Base-by-base conservation (phyloP, 2,329 filamentous ascomycete species). In the Incumbomyces lentus region DNA sequence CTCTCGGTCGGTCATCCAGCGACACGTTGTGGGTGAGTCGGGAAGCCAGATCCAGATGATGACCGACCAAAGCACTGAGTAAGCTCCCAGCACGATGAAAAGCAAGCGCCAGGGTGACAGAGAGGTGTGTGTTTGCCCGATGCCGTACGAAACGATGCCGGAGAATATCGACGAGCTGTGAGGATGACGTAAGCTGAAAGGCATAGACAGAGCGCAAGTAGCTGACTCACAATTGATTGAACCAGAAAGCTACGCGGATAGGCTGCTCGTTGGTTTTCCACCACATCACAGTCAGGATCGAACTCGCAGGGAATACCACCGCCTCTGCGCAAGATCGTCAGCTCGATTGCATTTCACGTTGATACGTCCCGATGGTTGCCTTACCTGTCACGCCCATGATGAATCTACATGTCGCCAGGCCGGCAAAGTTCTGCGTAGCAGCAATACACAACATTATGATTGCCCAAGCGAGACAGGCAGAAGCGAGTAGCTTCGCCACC, bases 391-490 rank as follows among this genome's bases (percentile, higher is more conserved):
- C 68, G n/a, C 74, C 75, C 1, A 77, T 62, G 0, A 78, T 56
- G 12, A 74, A 66, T 6, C 74, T 66, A 1, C 70, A 67, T 8
- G 67, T 63, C 2, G 73, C 66, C 11, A 77, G 61, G 1, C 70
- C 68, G 2, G 64, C 67, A 53, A 72, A 76, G 50, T 68, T 73
- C 51, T 70, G 68, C 36, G 69, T 69, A 2, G 69, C 71, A 11
- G 67, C 64, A 6, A 71, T 73, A 5, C 68, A 59, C 1, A 68
- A 63, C 2, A 74, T 65, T 2, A 58, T 61, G 6, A 55, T 57
- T 42, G 76, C 78, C 75, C 75, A 79, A 18, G 72, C 77, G 3
- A 71, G 74, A 1, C 68, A 69, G 0, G 73, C 76, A 45, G 78
- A 65, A 53, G 75, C 72, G 64, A 78, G 74, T 53, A 73, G 69